Base-by-base conservation (phyloP, 169 alveolate species). In the Neospora caninum region DNA sequence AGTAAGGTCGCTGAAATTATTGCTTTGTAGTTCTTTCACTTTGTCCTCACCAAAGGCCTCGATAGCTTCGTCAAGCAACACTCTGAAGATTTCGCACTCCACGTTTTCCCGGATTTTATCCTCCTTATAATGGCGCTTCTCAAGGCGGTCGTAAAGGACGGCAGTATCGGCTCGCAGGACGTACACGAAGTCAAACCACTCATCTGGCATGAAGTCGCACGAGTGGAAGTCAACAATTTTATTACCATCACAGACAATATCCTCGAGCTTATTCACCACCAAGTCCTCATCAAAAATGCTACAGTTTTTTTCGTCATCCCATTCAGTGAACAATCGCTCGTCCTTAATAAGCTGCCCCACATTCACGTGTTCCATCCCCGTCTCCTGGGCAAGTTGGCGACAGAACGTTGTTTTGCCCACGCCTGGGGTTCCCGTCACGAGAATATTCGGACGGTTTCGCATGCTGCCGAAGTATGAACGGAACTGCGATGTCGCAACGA, bases 351-450 rank as follows among this genome's bases (percentile, higher is more conserved):
- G 49, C 54, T 67, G 38, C 42, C 91, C 86, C 70, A 93, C 73
- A 13, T 93, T 73, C 31, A 93, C n/a, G 67, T 93, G 91, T n/a
- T 93, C 69, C 69, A 87, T 25, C 29, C 91, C 95, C 45, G 87
- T 20, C 36, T 78, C 69, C 70, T 42, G 88, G 13, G 93, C 93
- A 36, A 93, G 94, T 58, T 87, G 92, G 58, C 49, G 89, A 64
- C 93, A 54, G 54, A 93, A 73, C 0, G 91, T 88, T 39, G 78
- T 88, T 54, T 93, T 93, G 18, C 95, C 95, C 53, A 87, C 93
- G 38, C 95, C 95, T 43, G 95, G 95, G 54, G 95, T 93, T 64
- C 95, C 95, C 25, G 93, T 87, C 42, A 93, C 95, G 86, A 93
- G 95, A 36, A 93, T 93, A 70, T 93, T 93, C 22, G 95, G 95